phyloP scores from a whole-genome alignment of 345 rosid species.

The Clausena lansium region DNA sequence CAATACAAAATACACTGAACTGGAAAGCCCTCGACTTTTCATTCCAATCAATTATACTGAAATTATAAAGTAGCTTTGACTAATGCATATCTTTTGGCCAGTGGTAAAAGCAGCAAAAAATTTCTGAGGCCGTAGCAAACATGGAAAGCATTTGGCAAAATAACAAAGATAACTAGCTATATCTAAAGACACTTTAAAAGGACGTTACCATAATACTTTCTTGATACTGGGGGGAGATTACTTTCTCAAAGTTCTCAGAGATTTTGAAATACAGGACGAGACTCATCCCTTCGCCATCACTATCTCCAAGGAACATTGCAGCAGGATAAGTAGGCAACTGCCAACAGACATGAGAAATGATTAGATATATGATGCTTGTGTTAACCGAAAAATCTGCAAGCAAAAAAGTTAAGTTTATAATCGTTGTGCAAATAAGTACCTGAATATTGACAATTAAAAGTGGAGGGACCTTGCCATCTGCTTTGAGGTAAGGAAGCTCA shows the following conservation, averaged over 20 bases:
- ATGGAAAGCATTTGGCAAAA: not conserved
- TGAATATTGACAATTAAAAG: slow-evolving; percentile 92
- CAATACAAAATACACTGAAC: not conserved
- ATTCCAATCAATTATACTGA: not conserved
- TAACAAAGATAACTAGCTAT: slow-evolving; percentile 9
- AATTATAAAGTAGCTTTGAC: not conserved
- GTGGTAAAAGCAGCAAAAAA: not conserved
- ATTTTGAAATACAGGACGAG: slow-evolving; percentile 79
- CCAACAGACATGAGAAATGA: slow-evolving; percentile 13
- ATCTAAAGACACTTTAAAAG: not conserved
- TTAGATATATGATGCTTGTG: not conserved
- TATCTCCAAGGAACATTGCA: slow-evolving; percentile 83
- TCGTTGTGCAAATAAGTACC: slow-evolving; percentile 35
- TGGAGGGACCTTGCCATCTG: slow-evolving; percentile 64
- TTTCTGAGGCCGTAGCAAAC: not conserved
- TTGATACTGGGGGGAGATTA: slow-evolving; percentile 57
- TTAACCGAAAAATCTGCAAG: not conserved
- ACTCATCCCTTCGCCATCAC: slow-evolving; percentile 95
- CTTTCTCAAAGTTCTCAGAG: slow-evolving; percentile 58
- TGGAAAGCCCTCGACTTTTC: not conserved
- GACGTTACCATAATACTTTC: slow-evolving; percentile 67
- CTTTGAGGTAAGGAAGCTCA: slow-evolving; percentile 72
- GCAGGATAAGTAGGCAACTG: slow-evolving; percentile 97
- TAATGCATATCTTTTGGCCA: not conserved
- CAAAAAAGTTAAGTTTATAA: not conserved